Conservation (phyloP, 2,329 filamentous ascomycete species). For the Xylaria sp. region DNA sequence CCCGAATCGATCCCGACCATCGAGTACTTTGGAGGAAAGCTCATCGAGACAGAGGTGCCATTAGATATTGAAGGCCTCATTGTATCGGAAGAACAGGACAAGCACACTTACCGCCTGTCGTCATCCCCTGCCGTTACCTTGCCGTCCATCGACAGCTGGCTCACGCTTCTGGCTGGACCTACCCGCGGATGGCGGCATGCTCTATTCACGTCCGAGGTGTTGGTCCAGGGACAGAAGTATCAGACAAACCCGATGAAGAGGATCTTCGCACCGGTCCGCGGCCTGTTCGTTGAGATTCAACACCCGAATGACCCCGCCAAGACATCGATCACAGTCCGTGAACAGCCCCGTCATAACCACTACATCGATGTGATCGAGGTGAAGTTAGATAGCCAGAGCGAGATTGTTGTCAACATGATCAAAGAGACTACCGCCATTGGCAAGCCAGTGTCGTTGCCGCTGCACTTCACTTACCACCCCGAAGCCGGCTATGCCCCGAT, state of each 20-base stretch:
- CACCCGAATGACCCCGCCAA: constrained; percentile 80
- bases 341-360: constrained; percentile 84
- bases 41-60: constrained; percentile 71
- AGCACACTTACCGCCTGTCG: constrained; percentile 83
- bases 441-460: constrained; percentile 77
- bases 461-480: constrained; percentile 91
- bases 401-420: constrained; percentile 87
- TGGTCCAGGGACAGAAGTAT: constrained; percentile 95
- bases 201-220: constrained; percentile 88
- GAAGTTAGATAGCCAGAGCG: constrained; percentile 71
- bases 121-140: constrained; percentile 72
- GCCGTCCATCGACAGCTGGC: constrained; percentile 81
- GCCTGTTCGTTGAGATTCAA: constrained; percentile 85
- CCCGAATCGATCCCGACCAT: constrained; percentile 76
- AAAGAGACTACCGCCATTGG: constrained; percentile 89
- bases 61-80: constrained; percentile 84
- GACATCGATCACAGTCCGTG: constrained; percentile 84
- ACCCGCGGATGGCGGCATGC: constrained; percentile 93
- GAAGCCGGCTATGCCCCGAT: constrained; percentile 98
- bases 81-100: constrained; percentile 75
- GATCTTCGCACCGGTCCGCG: constrained; percentile 83
- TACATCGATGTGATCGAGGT: constrained; percentile 88
- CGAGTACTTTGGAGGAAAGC: constrained; percentile 94
- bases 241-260: constrained; percentile 95
- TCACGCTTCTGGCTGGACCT: constrained; percentile 82